Base-by-base conservation (phyloP, 768 basidiomycete genomes). In the Hericium coralloides region DNA sequence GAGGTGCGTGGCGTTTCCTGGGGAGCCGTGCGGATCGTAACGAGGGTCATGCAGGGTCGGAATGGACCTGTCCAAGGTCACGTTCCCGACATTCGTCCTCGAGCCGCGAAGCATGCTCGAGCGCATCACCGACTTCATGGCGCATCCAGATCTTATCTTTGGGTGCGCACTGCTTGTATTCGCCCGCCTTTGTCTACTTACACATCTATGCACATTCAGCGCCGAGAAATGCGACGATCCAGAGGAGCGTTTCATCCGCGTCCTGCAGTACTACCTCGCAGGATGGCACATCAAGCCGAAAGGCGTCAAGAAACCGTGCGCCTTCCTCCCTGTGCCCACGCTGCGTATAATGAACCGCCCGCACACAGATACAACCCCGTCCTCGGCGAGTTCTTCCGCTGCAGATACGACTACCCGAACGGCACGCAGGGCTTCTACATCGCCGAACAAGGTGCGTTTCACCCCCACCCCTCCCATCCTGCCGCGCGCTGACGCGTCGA, bases 251-350 rank as follows among this genome's bases (percentile, higher is more conserved):
- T 98, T 98, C 70, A 79, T 95, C 60, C 81, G 84, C 52, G 92
- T 98, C 1, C 78, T 98, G 37, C 87, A 89, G 60, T 97, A 95
- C 69, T 99, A 98, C 69, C 85, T 99, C 49, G 87, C 91, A n/a
- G 97, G 97, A 22, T 99, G 97, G 97, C 97, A 98, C 72, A 95
- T 98, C 75, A 98, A 98, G 72, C 95, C 97, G 63, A 95, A 90
- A 74, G 97, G 94, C 54, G 97, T 98, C 59, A 99, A 99, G 87
- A 99, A 99, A 74, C 95, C 95, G 83, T 94, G 66, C 73, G 89
- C 76, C 18, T 23, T 23, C n/a, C n/a, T 54, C 37, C 48, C 50
- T 55, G 55, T 52, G 54, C 51, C 48, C 57, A 57, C 36, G 25
- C 48, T 49, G 12, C 56, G 17, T 50, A 23, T 55, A 17, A 22